Evolutionary conservation across 306 rosid species (phyloP), one percentile per base, ranked within the genome.

Genomic region (Rosa chinensis): DNA sequence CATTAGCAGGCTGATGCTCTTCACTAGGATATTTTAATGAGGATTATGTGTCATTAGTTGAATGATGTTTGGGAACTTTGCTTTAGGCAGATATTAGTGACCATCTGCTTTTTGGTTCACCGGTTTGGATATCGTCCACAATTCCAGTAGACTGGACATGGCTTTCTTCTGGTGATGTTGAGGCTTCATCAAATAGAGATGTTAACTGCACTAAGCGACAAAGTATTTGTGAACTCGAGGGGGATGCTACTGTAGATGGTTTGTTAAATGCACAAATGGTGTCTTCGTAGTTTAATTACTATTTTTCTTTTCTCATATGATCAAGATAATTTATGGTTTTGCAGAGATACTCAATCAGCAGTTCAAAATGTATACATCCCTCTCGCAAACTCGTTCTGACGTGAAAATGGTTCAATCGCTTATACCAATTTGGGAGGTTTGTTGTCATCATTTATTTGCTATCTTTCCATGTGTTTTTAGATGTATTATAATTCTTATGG

Each of bases 361-460:
- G 82, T 83, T 86, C 72, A 92, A 85, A 88, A 88, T 88, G 75
- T 89, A 87, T 88, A 89, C 97, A 74, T 88, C 99, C 70, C 90
- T 91, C 81, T 95, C 99, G 50, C 97, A 95, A 88, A 86, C 90
- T 48, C 79, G 69, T 78, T 85, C 89, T 37, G 91, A 92, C 82
- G 91, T 89, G 79, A 90, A 91, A 89, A 92, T 91, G 97, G 98
- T 94, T 80, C 97, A 94, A 82, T 94, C 98, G 68, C 94, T 94
- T 85, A 74, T 88, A 66, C 96, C 97, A 50, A 94, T 94, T 82
- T 94, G 93, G 98, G 97, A 94, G 97, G 98, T 92, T 42, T 23
- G 80, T 6, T 56, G 37, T 85, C 13, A 55, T 66, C 61, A 21
- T 82, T 66, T 47, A 45, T 77, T 82, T 81, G 66, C 75, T 80